These are phyloP conservation scores for Microglena sp. DNA, from an alignment of 139 green algal genomes.

Conservation along the genomic window DNA sequence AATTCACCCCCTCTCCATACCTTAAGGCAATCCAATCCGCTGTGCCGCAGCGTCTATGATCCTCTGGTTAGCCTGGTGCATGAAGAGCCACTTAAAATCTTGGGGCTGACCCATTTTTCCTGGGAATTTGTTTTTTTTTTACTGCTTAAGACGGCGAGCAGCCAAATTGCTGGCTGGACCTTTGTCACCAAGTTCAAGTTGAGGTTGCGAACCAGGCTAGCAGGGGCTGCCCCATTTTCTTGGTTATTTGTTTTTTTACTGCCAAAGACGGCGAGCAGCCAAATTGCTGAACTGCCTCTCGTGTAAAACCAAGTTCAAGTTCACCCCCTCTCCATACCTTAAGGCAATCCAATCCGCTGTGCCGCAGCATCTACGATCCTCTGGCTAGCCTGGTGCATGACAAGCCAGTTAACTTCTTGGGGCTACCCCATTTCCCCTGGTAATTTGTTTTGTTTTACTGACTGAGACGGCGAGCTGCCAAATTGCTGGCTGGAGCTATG, in stretches of 20 bases:
- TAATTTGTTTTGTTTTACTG: too few species aligned
- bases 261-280: background rate
- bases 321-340: conserved; percentile 4
- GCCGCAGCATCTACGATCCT: conserved; percentile 88
- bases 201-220: background rate
- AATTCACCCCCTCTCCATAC: background rate
- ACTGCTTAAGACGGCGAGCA: too few species aligned
- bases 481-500: too few species aligned
- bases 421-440: background rate
- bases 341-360: conserved; percentile 61
- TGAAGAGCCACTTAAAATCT: conserved; percentile 83
- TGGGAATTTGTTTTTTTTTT: too few species aligned
- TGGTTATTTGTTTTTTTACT: background rate
- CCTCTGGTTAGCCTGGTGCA: conserved; percentile 95
- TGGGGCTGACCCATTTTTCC: too few species aligned
- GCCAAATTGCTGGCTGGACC: too few species aligned
- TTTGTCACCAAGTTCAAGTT: conserved; percentile 1
- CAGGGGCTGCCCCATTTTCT: too few species aligned
- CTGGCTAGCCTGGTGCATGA: conserved; percentile 95
- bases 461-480: too few species aligned
- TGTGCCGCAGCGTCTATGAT: conserved; percentile 87
- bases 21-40: conserved; percentile 57
- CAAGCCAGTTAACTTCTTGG: conserved; percentile 79
- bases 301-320: background rate
- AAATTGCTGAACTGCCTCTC: conserved; percentile 43